These are phyloP conservation scores for Coemansia sp. DNA, from an alignment of 192 early-diverging fungal genomes.

Conservation along the genomic window DNA sequence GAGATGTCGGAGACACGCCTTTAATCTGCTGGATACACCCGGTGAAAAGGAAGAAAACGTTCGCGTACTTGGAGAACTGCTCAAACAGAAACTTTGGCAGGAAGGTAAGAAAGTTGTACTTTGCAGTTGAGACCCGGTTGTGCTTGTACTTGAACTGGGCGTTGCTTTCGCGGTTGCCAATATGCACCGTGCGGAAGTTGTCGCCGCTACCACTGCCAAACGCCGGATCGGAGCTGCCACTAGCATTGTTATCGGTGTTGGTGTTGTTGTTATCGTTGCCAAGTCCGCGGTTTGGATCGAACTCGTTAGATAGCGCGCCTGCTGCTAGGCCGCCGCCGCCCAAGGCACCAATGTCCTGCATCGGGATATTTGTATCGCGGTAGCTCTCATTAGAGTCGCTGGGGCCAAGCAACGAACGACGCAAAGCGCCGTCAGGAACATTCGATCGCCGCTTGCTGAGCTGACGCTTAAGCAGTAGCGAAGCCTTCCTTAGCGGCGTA, in stretches of 20 bases:
- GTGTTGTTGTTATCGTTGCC: not conserved
- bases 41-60: constrained; percentile 98
- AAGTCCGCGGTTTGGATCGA: not conserved
- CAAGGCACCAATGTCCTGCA: constrained; percentile 24
- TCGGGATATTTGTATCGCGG: constrained; percentile 24
- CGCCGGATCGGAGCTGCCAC: constrained; percentile 6
- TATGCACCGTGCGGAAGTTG: constrained; percentile 76
- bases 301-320: not conserved
- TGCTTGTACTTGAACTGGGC: constrained; percentile 78
- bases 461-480: constrained; percentile 36
- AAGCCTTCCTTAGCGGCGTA: constrained; percentile 43
- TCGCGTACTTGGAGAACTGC: constrained; percentile 99
- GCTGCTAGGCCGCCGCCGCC: not conserved
- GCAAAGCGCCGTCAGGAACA: constrained; percentile 23
- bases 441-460: constrained; percentile 53
- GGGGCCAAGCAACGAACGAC: constrained; percentile 34
- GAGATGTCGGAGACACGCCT: constrained; percentile 89
- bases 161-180: constrained; percentile 84
- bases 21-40: constrained; percentile 96
- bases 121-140: constrained; percentile 93
- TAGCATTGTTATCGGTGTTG: constrained; percentile 1
- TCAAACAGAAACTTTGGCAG: constrained; percentile 93
- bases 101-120: constrained; percentile 94
- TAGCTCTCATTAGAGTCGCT: constrained; percentile 18
- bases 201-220: constrained; percentile 34